phyloP scores from a whole-genome alignment of 1,284 basidiomycete genomes.

The Ustilago cynodontis region DNA sequence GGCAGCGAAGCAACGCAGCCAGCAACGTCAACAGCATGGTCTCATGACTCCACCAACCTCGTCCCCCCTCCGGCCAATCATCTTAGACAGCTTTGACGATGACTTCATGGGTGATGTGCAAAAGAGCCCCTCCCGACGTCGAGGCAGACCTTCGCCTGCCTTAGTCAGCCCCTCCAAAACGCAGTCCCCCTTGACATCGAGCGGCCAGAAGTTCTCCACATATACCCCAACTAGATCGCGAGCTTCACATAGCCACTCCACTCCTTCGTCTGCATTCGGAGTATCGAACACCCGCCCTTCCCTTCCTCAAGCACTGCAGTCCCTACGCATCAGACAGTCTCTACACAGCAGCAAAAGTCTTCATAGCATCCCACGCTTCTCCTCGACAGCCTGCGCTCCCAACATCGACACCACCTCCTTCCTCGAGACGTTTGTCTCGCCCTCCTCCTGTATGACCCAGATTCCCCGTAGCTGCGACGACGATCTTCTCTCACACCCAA shows the following conservation, averaged over 20 bases:
- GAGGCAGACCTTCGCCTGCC: not conserved
- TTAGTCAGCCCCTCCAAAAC: conserved; percentile 2
- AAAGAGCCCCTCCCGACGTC: conserved; percentile 15
- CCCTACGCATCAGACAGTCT: conserved; percentile 20
- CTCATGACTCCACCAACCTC: conserved; percentile 46
- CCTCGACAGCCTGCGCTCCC: conserved; percentile 12
- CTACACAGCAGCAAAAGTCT: conserved; percentile 8
- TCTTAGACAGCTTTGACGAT: conserved; percentile 28
- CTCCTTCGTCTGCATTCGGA: conserved; percentile 18
- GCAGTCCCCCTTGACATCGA: not conserved
- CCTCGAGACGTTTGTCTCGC: conserved; percentile 49
- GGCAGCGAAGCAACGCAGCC: conserved; percentile 33
- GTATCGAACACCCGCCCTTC: not conserved
- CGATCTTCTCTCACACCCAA: conserved; percentile 46
- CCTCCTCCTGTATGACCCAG: conserved; percentile 20
- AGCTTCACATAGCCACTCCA: not conserved
- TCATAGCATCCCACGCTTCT: not conserved
- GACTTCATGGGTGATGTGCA: conserved; percentile 2
- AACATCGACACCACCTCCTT: conserved; percentile 30
- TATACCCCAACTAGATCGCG: not conserved
- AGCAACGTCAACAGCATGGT: conserved; percentile 39
- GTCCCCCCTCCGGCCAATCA: conserved; percentile 39
- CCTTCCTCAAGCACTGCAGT: conserved; percentile 8
- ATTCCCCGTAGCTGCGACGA: conserved; percentile 23
- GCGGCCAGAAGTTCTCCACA: conserved; percentile 5